Percentiles rank a stretch among this genome's conserved stretches.
Evolutionary conservation across 2,329 filamentous ascomycete genomes (phyloP).

Genomic region (Cladosporium sp.): DNA sequence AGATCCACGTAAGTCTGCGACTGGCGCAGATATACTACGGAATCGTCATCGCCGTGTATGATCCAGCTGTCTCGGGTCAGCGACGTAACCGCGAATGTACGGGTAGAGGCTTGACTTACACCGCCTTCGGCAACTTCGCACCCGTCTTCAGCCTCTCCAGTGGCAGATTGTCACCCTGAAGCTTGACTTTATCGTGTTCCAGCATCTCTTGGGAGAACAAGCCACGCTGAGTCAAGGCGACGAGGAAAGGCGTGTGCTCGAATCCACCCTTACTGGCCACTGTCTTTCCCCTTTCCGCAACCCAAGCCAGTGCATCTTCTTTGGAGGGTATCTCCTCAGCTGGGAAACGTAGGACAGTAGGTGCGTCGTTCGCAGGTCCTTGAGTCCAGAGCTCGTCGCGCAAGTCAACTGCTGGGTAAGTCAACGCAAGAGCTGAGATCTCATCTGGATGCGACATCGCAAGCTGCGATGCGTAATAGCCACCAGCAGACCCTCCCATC

Average conservation of each 20-base stretch:
- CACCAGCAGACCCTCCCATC: constrained; percentile 1
- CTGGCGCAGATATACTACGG: not conserved
- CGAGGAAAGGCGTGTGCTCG: not conserved
- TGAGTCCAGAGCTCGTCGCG: not conserved
- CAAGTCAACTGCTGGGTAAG: constrained; percentile 1
- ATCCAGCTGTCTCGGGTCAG: not conserved
- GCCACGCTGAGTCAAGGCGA: not conserved
- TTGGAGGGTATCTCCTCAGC: not conserved
- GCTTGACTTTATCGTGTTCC: not conserved
- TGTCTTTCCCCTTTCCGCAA: not conserved
- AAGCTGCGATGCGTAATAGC: not conserved
- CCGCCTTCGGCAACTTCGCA: not conserved
- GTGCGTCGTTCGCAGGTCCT: not conserved
- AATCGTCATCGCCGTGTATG: constrained; percentile 2
- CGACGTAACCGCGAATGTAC: no score
- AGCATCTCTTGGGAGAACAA: not conserved
- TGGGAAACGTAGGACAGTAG: constrained; percentile 1
- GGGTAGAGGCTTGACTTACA: not conserved
- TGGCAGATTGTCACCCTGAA: not conserved
- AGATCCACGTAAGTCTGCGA: not conserved
- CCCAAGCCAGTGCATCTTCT: constrained; percentile 6
- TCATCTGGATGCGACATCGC: constrained; percentile 5
- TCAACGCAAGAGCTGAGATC: not conserved
- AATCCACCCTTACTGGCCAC: constrained; percentile 6
- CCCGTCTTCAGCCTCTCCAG: not conserved